Conservation (phyloP, 2,329 filamentous ascomycete genomes). For the Alternaria viburni region DNA sequence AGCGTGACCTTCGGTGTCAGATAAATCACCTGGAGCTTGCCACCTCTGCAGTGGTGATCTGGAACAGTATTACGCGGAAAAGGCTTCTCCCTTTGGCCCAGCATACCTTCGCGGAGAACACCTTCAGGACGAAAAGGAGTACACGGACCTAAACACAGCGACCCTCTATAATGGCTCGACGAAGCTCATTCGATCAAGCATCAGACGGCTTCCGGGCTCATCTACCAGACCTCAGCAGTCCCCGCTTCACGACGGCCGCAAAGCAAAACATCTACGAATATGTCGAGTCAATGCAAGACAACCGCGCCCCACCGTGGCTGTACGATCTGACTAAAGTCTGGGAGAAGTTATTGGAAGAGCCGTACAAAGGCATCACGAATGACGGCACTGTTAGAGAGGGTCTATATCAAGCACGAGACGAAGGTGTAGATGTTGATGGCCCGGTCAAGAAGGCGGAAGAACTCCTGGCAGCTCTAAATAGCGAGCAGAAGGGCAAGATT, state of each 20-base stretch:
- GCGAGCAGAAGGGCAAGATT: conserved; percentile 57
- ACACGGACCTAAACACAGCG: not conserved
- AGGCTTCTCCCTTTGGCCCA: not conserved
- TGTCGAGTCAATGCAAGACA: conserved; percentile 64
- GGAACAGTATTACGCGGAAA: not conserved
- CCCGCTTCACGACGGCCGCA: conserved; percentile 68
- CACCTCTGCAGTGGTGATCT: not conserved
- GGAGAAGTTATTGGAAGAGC: conserved; percentile 59
- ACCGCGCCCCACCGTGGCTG: conserved; percentile 69
- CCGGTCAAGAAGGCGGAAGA: conserved; percentile 62
- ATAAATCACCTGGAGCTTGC: conserved; percentile 4
- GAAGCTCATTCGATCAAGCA: conserved; percentile 33
- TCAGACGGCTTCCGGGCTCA: conserved; percentile 60
- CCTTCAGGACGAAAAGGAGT: not conserved
- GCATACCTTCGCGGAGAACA: not conserved
- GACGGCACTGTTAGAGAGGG: conserved; percentile 65
- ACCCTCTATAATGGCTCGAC: conserved; percentile 19
- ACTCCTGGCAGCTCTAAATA: conserved; percentile 56
- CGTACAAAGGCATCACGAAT: conserved; percentile 72
- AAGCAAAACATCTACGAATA: conserved; percentile 69
- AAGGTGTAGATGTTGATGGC: conserved; percentile 64
- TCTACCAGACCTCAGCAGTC: conserved; percentile 66
- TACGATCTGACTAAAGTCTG: conserved; percentile 48
- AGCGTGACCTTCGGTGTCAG: conserved; percentile 6
- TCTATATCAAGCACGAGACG: conserved; percentile 67